Percentiles rank a stretch among this genome's conserved stretches.
phyloP scores from a whole-genome alignment of 1,139 yeast species.

The Blastobotrys ciferrii region DNA sequence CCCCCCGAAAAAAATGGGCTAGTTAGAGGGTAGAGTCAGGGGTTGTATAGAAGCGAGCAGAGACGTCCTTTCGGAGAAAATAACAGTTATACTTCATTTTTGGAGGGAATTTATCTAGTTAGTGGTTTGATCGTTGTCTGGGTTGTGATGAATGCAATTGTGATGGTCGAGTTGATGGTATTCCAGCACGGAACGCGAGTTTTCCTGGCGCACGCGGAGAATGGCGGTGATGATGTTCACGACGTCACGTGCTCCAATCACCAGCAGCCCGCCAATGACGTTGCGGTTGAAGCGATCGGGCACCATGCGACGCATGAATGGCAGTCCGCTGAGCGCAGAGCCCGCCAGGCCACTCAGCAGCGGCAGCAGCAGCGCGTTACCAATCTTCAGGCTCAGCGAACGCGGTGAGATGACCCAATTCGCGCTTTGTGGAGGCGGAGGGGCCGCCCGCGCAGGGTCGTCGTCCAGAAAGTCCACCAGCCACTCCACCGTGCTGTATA shows the following conservation, averaged over 20 bases:
- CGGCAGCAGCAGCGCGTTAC: conserved; percentile 34
- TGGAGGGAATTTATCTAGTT: too few relatives aligned
- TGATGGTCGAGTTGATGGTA: conserved; percentile 19
- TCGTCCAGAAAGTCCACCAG: conserved; percentile 9
- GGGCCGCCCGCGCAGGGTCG: neutral
- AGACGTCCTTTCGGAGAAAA: too few relatives aligned
- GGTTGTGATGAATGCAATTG: conserved; percentile 2
- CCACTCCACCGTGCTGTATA: conserved; percentile 8
- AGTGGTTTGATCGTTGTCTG: neutral
- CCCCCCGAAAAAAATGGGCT: too few relatives aligned
- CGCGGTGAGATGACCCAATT: conserved; percentile 31
- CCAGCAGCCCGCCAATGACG: conserved; percentile 43
- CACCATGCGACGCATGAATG: conserved; percentile 24
- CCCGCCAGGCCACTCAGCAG: conserved; percentile 27
- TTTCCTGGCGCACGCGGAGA: conserved; percentile 28
- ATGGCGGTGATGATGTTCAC: conserved; percentile 32
- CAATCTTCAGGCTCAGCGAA: conserved; percentile 25
- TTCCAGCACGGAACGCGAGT: conserved; percentile 27
- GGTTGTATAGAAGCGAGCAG: too few relatives aligned
- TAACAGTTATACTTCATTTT: too few relatives aligned
- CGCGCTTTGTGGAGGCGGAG: conserved; percentile 28
- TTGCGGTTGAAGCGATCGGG: conserved; percentile 43
- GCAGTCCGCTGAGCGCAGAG: conserved; percentile 23
- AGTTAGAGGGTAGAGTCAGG: too few relatives aligned
- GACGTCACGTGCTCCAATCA: conserved; percentile 44